Percentiles rank a stretch among this genome's conserved stretches.
These are phyloP conservation scores for Eudorina sp. DNA, from an alignment of 139 green algal species.

Conservation along the genomic window DNA sequence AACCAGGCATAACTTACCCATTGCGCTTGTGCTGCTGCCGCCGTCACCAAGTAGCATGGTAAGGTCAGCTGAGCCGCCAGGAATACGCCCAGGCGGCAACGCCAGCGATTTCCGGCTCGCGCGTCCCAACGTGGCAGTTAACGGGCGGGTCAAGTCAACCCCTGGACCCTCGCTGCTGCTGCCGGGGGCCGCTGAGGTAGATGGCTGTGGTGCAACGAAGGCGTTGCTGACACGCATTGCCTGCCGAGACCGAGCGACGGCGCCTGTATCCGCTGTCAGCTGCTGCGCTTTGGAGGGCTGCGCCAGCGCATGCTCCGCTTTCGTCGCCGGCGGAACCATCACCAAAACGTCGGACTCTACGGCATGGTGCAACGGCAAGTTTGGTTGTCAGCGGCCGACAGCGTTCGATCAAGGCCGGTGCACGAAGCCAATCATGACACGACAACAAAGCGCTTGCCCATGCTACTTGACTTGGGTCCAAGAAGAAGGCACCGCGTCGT, in stretches of 20 bases:
- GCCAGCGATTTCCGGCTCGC: neutral
- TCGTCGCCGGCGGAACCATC: neutral
- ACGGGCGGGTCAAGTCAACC: neutral
- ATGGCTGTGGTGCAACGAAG: neutral
- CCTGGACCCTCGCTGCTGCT: neutral
- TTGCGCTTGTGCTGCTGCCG: neutral
- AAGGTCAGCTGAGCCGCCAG: slow-evolving; percentile 23
- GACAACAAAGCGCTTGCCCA: neutral
- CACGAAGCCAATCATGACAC: no score
- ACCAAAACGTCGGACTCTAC: neutral
- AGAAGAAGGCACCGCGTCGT: neutral
- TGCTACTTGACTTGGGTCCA: neutral
- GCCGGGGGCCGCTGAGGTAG: neutral
- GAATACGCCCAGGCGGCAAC: slow-evolving; percentile 34
- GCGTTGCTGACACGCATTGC: slow-evolving; percentile 2
- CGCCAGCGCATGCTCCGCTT: neutral
- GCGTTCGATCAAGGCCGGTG: no score
- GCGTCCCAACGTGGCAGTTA: neutral
- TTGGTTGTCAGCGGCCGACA: no score
- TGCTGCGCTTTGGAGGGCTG: neutral
- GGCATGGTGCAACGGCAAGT: neutral
- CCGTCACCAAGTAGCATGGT: neutral
- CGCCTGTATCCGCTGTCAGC: neutral
- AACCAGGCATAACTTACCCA: slow-evolving; percentile 1
- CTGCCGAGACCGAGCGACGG: neutral